Base-by-base conservation (phyloP, 768 basidiomycete species). In the Paxillus ammoniavirescens region DNA sequence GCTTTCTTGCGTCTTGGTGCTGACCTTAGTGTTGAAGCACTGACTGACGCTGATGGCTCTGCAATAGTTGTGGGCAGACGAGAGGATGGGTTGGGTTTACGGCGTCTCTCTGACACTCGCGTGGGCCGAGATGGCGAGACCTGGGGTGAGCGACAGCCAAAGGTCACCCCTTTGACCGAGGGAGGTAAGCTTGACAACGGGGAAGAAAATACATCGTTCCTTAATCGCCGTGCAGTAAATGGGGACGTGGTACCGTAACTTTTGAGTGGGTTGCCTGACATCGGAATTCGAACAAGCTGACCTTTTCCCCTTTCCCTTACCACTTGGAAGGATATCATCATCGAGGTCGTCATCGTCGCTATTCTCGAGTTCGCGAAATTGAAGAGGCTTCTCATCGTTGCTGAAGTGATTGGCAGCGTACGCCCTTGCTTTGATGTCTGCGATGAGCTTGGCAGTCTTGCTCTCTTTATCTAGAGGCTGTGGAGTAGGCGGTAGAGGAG, bases 371-470 rank as follows among this genome's bases (percentile, higher is more conserved):
- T 75, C 72, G 50, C 81, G 75, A 49, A 61, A 70, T 33, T 72
- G 66, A 13, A 71, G 65, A 5, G 63, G 65, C 4, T 55, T 63
- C 35, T 63, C 65, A 9, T 83, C 79, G 2, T 78, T 76, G 60
- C 77, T 82, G n/a, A 72, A 75, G 23, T 68, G 60, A 7, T 57
- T 73, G 18, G 70, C 73, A 42, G 80, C 82, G 45, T 73, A 77
- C 5, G 82, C 86, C 56, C 73, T 76, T n/a, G 80, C 82, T 69
- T 79, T 87, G 56, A 89, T 87, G 35, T 81, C 73, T 7, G 79
- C 83, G 43, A 90, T 82, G 30, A 88, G 73, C 60, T 76, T 72
- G 14, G 78, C 78, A 2, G 87, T 74, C 65, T 83, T 87, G 36
- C 64, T 46, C 48, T 71, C 65, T 0, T 61, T 46, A 49, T 73